These are phyloP conservation scores for Syzygium aqueum DNA, from an alignment of 345 rosid genomes.

Conservation along the genomic window DNA sequence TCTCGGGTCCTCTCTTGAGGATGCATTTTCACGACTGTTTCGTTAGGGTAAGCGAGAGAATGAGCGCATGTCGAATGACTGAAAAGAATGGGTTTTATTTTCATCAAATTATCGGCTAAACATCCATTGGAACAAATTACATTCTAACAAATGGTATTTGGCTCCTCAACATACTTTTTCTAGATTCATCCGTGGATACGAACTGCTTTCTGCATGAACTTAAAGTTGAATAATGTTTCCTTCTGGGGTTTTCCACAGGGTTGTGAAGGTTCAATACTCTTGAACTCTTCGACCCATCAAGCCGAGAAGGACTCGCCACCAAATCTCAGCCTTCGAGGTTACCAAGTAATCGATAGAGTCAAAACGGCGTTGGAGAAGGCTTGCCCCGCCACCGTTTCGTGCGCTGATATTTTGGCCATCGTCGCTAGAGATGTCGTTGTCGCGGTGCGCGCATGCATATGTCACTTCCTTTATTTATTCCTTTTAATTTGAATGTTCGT, in stretches of 20 bases:
- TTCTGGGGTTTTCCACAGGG: constrained; percentile 34
- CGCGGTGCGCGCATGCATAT: constrained; percentile 15
- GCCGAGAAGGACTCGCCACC: constrained; percentile 50
- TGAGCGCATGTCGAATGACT: not conserved
- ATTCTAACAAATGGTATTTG: not conserved
- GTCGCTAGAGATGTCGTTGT: constrained; percentile 49
- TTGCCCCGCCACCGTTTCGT: constrained; percentile 76
- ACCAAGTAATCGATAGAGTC: constrained; percentile 38
- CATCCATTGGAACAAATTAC: not conserved
- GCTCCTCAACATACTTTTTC: not conserved
- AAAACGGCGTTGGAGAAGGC: constrained; percentile 55
- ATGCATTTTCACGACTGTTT: constrained; percentile 84
- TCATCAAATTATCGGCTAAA: not conserved
- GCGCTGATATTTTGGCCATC: constrained; percentile 64
- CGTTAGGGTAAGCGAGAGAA: constrained; percentile 30
- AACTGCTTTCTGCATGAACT: not conserved
- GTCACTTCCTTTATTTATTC: not conserved
- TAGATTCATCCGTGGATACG: not conserved
- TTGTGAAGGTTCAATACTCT: constrained; percentile 69
- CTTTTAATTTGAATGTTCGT: not conserved
- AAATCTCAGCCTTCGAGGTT: constrained; percentile 54
- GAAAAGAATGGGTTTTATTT: not conserved
- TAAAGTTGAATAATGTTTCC: not conserved
- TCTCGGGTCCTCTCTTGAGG: constrained; percentile 57
- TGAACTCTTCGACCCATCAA: constrained; percentile 33